Conservation (phyloP, 225 moss, liverwort and hornwort species). For the Antitrichia curtipendula region DNA sequence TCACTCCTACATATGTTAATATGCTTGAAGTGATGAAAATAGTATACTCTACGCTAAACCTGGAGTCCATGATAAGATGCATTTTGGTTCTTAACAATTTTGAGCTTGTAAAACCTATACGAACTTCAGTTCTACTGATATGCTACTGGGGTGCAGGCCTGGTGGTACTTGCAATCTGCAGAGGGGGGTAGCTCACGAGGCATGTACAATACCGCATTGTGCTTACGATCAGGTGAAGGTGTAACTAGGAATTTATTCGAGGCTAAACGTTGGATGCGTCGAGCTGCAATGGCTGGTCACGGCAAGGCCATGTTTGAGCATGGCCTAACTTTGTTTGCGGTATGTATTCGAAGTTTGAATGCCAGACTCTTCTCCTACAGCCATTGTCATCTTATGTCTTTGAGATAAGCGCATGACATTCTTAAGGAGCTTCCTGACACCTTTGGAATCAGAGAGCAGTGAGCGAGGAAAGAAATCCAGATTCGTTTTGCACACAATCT, state of each 20-base stretch:
- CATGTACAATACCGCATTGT: slow-evolving; percentile 70
- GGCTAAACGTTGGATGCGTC: slow-evolving; percentile 75
- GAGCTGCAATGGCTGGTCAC: slow-evolving; percentile 70
- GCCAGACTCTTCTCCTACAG: neutral
- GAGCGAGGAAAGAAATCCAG: neutral
- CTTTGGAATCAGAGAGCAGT: neutral
- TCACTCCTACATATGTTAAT: neutral
- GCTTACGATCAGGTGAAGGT: slow-evolving; percentile 56
- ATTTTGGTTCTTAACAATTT: neutral
- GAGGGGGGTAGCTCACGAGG: slow-evolving; percentile 62
- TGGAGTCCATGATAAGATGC: neutral
- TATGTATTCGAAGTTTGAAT: neutral
- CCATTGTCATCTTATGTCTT: neutral
- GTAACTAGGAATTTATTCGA: slow-evolving; percentile 27
- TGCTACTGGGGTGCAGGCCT: slow-evolving; percentile 22
- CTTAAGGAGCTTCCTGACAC: neutral
- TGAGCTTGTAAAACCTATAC: neutral
- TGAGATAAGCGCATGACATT: neutral
- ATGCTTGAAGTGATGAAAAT: neutral
- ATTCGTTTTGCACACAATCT: neutral
- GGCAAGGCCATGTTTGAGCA: slow-evolving; percentile 75
- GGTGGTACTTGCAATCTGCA: slow-evolving; percentile 71
- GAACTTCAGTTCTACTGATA: neutral
- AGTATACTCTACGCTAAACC: neutral
- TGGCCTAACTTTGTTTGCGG: slow-evolving; percentile 64